These are phyloP conservation scores for Rhytidiadelphus loreus DNA, from an alignment of 225 moss, liverwort and hornwort species.

Conservation along the genomic window DNA sequence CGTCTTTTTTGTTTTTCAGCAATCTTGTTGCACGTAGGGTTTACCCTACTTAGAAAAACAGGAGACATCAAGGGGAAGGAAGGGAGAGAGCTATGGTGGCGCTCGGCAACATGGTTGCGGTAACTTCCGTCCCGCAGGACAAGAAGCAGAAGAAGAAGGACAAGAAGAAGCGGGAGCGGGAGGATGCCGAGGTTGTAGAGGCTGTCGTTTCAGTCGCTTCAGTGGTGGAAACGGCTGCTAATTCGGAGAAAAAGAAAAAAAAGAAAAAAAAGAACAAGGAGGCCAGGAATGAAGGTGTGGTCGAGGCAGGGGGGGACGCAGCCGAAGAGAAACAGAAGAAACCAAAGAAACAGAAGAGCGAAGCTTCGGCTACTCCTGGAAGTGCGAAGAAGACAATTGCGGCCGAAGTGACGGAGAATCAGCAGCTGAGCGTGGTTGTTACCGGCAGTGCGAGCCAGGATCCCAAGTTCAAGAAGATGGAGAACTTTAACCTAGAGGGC, in stretches of 20 bases:
- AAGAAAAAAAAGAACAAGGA: constrained; percentile 31
- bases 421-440: constrained; percentile 47
- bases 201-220: not conserved
- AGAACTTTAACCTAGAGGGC: constrained; percentile 41
- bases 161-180: constrained; percentile 33
- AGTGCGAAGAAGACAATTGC: constrained; percentile 17
- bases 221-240: not conserved
- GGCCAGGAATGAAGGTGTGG: not conserved
- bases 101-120: constrained; percentile 21
- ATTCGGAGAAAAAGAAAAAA: constrained; percentile 6
- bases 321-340: constrained; percentile 19
- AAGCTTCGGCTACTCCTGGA: not conserved
- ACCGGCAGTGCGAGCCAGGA: constrained; percentile 58
- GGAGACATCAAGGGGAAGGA: not conserved
- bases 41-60: not conserved
- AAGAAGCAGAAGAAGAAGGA: constrained; percentile 28
- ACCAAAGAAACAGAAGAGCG: constrained; percentile 26
- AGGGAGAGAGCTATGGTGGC: constrained; percentile 28
- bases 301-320: not conserved
- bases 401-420: constrained; percentile 8
- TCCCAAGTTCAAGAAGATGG: constrained; percentile 60
- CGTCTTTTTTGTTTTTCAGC: not conserved
- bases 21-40: not conserved
- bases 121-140: not conserved
- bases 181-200: constrained; percentile 8